Evolutionary conservation across 495 filamentous ascomycete genomes (phyloP).

Genomic region (Penicillium coprophilum): DNA sequence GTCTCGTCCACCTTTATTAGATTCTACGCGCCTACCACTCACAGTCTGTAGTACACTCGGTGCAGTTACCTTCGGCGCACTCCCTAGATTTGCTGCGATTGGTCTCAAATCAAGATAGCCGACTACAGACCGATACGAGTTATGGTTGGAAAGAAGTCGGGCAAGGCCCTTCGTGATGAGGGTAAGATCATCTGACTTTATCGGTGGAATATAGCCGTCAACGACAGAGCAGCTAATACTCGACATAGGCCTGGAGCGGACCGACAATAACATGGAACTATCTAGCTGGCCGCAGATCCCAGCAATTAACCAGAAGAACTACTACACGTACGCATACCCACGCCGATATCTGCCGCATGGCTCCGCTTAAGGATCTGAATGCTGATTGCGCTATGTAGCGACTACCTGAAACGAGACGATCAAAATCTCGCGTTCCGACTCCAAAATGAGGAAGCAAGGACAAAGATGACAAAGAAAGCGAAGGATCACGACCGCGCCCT

Average conservation of each 20-base stretch:
- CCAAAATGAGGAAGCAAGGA: conserved; percentile 77
- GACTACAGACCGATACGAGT: conserved; percentile 24
- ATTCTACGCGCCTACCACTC: background rate
- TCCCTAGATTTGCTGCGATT: conserved; percentile 24
- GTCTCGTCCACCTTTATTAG: background rate
- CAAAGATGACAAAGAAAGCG: conserved; percentile 75
- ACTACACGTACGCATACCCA: conserved; percentile 83
- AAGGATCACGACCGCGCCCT: conserved; percentile 84
- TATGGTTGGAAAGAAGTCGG: conserved; percentile 67
- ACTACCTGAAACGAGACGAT: conserved; percentile 97
- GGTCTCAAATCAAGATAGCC: conserved; percentile 5
- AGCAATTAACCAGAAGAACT: conserved; percentile 99
- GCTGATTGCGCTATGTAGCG: conserved; percentile 49
- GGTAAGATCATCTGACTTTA: conserved; percentile 37
- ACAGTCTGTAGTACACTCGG: background rate
- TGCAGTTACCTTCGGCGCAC: conserved; percentile 12
- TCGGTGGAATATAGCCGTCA: background rate
- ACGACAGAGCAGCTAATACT: background rate
- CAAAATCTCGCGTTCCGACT: conserved; percentile 86
- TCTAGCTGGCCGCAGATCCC: conserved; percentile 89
- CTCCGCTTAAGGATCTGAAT: background rate
- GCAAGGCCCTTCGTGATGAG: conserved; percentile 64
- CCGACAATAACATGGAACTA: conserved; percentile 95
- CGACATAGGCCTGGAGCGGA: conserved; percentile 77
- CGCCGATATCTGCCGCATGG: background rate